phyloP scores from a whole-genome alignment of 805 yeast species.

The Candida dendrica region DNA sequence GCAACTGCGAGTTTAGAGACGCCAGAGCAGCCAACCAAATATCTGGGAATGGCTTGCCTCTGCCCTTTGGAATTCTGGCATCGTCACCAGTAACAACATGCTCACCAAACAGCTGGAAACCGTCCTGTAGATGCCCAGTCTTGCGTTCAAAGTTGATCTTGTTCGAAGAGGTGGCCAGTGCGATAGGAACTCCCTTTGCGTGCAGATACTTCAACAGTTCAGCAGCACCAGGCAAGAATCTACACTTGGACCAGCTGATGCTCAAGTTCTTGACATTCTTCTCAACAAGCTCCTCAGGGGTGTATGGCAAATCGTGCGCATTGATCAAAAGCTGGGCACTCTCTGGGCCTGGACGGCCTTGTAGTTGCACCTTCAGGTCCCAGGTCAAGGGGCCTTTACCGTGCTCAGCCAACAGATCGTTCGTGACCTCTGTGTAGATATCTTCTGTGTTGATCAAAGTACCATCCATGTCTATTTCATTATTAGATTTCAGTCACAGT shows the following conservation, averaged over 20 bases:
- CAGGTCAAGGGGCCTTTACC: slow-evolving; percentile 81
- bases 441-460: slow-evolving; percentile 88
- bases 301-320: slow-evolving; percentile 57
- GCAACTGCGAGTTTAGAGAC: slow-evolving; percentile 52
- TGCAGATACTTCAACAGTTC: slow-evolving; percentile 55
- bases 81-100: slow-evolving; percentile 88
- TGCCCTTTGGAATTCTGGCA: slow-evolving; percentile 68
- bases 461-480: slow-evolving; percentile 91
- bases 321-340: slow-evolving; percentile 62
- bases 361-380: slow-evolving; percentile 82
- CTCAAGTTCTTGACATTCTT: slow-evolving; percentile 44
- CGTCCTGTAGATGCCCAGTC: slow-evolving; percentile 55
- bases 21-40: slow-evolving; percentile 82
- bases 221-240: slow-evolving; percentile 79
- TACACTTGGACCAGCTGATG: slow-evolving; percentile 52
- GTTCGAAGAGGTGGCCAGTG: slow-evolving; percentile 84
- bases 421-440: slow-evolving; percentile 73
- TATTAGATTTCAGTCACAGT: no score
- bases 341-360: slow-evolving; percentile 84
- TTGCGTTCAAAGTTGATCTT: slow-evolving; percentile 55
- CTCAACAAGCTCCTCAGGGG: slow-evolving; percentile 56
- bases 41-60: slow-evolving; percentile 92
- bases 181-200: slow-evolving; percentile 60
- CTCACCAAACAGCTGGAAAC: slow-evolving; percentile 55
- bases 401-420: slow-evolving; percentile 55